phyloP scores from a whole-genome alignment of 805 yeast species.

The Cyberlindnera meyerae region DNA sequence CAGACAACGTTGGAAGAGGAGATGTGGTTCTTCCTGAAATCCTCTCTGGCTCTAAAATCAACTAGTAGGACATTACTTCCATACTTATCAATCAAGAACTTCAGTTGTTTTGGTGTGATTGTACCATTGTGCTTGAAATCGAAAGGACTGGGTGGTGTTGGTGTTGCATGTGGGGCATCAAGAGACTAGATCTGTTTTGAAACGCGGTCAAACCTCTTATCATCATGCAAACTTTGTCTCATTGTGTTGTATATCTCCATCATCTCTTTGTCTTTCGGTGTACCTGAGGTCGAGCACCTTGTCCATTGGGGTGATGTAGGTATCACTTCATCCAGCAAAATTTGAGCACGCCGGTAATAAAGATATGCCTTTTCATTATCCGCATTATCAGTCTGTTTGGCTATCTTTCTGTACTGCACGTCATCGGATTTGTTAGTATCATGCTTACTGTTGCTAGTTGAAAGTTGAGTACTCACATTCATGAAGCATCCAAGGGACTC shows the following conservation, averaged over 20 bases:
- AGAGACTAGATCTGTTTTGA: slow-evolving; percentile 4
- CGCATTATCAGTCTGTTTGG: slow-evolving; percentile 3
- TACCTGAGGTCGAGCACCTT: not conserved
- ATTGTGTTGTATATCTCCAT: slow-evolving; percentile 4
- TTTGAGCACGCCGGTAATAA: slow-evolving; percentile 10
- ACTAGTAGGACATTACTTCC: slow-evolving; percentile 45
- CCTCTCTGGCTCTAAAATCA: slow-evolving; percentile 62
- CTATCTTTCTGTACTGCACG: slow-evolving; percentile 15
- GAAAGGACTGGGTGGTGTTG: slow-evolving; percentile 10
- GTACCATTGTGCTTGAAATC: slow-evolving; percentile 14
- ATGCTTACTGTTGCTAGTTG: no score
- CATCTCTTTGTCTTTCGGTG: slow-evolving; percentile 1
- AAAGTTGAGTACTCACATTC: slow-evolving; percentile 9
- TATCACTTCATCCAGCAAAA: slow-evolving; percentile 4
- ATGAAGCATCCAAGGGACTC: slow-evolving; percentile 15
- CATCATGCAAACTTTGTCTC: slow-evolving; percentile 1
- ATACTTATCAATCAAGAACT: slow-evolving; percentile 11
- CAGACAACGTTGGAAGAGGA: slow-evolving; percentile 55
- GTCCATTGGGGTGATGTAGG: slow-evolving; percentile 8
- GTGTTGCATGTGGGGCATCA: not conserved
- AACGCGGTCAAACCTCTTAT: slow-evolving; percentile 6
- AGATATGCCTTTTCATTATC: slow-evolving; percentile 18
- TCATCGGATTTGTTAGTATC: no score
- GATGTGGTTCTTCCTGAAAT: slow-evolving; percentile 62
- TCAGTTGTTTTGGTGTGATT: slow-evolving; percentile 14